phyloP scores from a whole-genome alignment of 2,329 filamentous ascomycete species.

The Pestalotiopsis sp. region DNA sequence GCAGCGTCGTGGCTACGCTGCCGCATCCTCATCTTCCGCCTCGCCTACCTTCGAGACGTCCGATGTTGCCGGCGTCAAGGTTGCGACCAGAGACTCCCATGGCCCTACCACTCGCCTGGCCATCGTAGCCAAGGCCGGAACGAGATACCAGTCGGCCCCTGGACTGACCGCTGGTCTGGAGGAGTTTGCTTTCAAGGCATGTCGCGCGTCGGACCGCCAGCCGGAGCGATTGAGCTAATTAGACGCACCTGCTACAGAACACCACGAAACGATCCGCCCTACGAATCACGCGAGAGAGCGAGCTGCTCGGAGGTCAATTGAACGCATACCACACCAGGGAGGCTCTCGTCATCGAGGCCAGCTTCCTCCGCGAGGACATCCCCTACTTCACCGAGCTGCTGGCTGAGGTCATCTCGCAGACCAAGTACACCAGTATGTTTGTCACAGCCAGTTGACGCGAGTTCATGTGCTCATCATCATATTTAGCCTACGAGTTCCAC shows the following conservation, averaged over 20 bases:
- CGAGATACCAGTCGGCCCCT: constrained; percentile 86
- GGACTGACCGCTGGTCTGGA: constrained; percentile 89
- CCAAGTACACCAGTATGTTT: constrained; percentile 77
- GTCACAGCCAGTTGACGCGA: constrained; percentile 17
- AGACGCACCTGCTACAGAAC: constrained; percentile 58
- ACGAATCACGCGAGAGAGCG: constrained; percentile 91
- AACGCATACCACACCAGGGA: constrained; percentile 88
- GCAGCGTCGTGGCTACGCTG: constrained; percentile 54
- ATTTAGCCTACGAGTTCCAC: constrained; percentile 80
- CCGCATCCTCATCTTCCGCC: constrained; percentile 54
- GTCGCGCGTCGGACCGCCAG: constrained; percentile 11
- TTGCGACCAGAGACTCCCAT: constrained; percentile 86
- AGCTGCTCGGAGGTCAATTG: constrained; percentile 92
- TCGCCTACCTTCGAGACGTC: constrained; percentile 87
- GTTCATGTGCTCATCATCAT: constrained; percentile 18
- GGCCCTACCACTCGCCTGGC: constrained; percentile 90
- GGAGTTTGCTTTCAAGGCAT: constrained; percentile 94
- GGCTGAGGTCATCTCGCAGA: constrained; percentile 85
- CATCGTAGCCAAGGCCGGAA: constrained; percentile 91
- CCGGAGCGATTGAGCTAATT: constrained; percentile 47
- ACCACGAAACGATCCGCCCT: constrained; percentile 87
- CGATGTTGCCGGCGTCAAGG: constrained; percentile 86
- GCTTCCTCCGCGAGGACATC: constrained; percentile 92
- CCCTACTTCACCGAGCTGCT: constrained; percentile 97
- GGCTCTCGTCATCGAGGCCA: constrained; percentile 88